phyloP scores from a whole-genome alignment of 1,284 basidiomycete species.

The Cronartium quercuum region DNA sequence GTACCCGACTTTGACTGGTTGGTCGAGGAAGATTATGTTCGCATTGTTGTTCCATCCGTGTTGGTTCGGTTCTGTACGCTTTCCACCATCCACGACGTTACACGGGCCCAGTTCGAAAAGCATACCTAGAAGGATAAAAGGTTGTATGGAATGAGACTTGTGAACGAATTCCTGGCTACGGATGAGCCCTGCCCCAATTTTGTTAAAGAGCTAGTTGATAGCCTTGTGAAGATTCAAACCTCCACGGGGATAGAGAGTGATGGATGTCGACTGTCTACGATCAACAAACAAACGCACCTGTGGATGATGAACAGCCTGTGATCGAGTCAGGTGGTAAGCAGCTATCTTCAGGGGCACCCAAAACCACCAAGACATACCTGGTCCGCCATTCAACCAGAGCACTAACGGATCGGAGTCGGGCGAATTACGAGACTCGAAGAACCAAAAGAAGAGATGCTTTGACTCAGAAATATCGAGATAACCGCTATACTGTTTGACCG shows the following conservation, averaged over 20 bases:
- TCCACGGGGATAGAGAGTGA: no score
- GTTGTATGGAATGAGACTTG: background rate
- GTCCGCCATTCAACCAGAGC: conserved; percentile 51
- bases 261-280: background rate
- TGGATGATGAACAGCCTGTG: no score
- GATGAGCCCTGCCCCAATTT: background rate
- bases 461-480: conserved; percentile 50
- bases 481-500: conserved; percentile 48
- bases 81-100: conserved; percentile 46
- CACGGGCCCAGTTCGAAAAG: conserved; percentile 50
- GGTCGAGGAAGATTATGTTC: conserved; percentile 47
- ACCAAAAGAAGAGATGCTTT: conserved; percentile 51
- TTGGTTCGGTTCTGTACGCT: conserved; percentile 45
- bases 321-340: background rate
- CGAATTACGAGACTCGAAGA: conserved; percentile 49
- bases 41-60: conserved; percentile 48
- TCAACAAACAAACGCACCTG: no score
- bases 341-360: background rate
- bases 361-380: conserved; percentile 40
- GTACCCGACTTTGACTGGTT: conserved; percentile 48
- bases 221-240: no score
- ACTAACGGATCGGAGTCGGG: conserved; percentile 49
- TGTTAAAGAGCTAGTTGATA: background rate
- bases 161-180: background rate
- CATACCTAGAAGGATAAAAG: conserved; percentile 42